phyloP scores from a whole-genome alignment of 2,329 filamentous ascomycete species.

The Daldinia sp. region DNA sequence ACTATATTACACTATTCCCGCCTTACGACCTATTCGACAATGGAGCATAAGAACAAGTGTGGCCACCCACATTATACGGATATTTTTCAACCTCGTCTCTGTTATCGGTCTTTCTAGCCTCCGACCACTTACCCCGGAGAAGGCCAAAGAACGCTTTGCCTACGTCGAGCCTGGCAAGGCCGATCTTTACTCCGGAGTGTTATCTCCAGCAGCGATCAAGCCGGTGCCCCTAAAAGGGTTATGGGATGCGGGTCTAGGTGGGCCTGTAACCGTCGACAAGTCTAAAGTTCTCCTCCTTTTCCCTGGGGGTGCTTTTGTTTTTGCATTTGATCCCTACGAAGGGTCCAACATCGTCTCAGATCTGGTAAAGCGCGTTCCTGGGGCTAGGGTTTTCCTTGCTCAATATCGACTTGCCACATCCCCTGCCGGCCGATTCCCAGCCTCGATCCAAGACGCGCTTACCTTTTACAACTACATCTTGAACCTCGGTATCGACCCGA shows the following conservation, averaged over 20 bases:
- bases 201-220: constrained; percentile 12
- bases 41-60: not conserved
- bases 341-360: constrained; percentile 9
- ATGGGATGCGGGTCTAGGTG: constrained; percentile 22
- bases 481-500: constrained; percentile 21
- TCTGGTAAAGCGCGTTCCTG: not conserved
- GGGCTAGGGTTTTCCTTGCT: constrained; percentile 18
- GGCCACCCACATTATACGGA: not conserved
- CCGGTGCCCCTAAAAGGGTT: constrained; percentile 31
- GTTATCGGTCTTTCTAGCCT: not conserved
- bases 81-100: not conserved
- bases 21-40: not conserved
- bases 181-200: constrained; percentile 10
- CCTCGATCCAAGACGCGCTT: constrained; percentile 32
- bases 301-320: constrained; percentile 31
- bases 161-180: not conserved
- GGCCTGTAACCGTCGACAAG: not conserved
- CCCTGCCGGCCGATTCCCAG: constrained; percentile 28
- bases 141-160: not conserved
- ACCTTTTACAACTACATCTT: constrained; percentile 32
- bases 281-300: constrained; percentile 24
- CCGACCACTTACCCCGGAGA: not conserved
- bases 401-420: constrained; percentile 32
- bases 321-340: constrained; percentile 25
- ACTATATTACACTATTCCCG: not conserved